Conservation (phyloP, 345 rosid species). For the Euphorbia tirucalli region DNA sequence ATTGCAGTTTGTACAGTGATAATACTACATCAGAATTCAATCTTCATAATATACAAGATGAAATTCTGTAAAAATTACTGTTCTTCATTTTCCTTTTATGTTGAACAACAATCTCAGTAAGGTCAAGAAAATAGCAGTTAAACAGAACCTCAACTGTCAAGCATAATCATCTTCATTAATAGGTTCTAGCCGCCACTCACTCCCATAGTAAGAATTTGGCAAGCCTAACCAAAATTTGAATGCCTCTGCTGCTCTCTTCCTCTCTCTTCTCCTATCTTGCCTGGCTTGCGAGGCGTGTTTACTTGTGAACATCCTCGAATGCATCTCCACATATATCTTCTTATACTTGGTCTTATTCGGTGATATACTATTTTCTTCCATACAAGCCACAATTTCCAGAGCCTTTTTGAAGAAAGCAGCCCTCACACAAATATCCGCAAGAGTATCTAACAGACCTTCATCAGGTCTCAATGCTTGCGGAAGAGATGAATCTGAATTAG, state of each 20-base stretch:
- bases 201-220: constrained; percentile 83
- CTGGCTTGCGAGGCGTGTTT: constrained; percentile 94
- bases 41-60: not conserved
- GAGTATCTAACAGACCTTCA: constrained; percentile 61
- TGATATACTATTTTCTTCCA: constrained; percentile 85
- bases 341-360: constrained; percentile 88
- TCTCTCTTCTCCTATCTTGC: constrained; percentile 61
- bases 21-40: constrained; percentile 1
- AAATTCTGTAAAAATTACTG: not conserved
- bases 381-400: constrained; percentile 80
- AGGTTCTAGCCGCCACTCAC: constrained; percentile 77
- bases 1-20: not conserved
- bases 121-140: too few relatives aligned
- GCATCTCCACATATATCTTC: constrained; percentile 91
- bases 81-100: constrained; percentile 3
- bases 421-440: constrained; percentile 87
- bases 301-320: constrained; percentile 90
- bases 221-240: constrained; percentile 95
- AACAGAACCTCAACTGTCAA: too few relatives aligned
- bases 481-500: constrained; percentile 31
- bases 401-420: constrained; percentile 93
- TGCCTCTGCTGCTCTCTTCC: constrained; percentile 96
- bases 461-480: constrained; percentile 65
- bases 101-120: too few relatives aligned
- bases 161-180: constrained; percentile 24